Conservation (phyloP, 176 grass and related monocot genomes). For the Oryza longistaminata region DNA sequence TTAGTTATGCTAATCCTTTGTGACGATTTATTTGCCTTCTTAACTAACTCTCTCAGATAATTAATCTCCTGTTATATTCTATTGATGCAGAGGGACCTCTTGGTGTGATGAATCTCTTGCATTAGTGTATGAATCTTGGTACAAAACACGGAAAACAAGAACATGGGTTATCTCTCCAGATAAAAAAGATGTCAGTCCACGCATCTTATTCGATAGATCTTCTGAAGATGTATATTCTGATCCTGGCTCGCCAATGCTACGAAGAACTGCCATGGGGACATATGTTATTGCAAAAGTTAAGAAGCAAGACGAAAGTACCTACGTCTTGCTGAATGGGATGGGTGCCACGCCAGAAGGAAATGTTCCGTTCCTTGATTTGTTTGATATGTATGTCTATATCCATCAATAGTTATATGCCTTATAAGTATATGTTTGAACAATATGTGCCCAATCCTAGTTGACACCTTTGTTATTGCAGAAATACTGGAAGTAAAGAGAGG, state of each 20-base stretch:
- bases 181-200: slow-evolving; percentile 64
- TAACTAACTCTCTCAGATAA: slow-evolving; percentile 26
- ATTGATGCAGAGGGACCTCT: slow-evolving; percentile 68
- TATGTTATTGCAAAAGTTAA: slow-evolving; percentile 97
- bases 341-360: slow-evolving; percentile 98
- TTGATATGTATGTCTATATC: slow-evolving; percentile 80
- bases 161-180: slow-evolving; percentile 94
- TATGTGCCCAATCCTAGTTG: slow-evolving; percentile 14
- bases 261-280: slow-evolving; percentile 79
- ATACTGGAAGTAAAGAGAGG: slow-evolving; percentile 86
- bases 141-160: slow-evolving; percentile 96
- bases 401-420: slow-evolving; percentile 21
- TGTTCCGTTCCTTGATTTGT: slow-evolving; percentile 95
- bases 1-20: slow-evolving; percentile 3
- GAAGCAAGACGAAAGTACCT: slow-evolving; percentile 77
- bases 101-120: slow-evolving; percentile 98
- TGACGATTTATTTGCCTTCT: slow-evolving; percentile 2
- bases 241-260: slow-evolving; percentile 96
- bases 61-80: slow-evolving; percentile 38
- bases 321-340: slow-evolving; percentile 85
- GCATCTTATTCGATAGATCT: slow-evolving; percentile 90
- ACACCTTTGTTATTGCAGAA: slow-evolving; percentile 61
- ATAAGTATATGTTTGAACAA: slow-evolving; percentile 7
- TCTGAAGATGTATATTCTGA: slow-evolving; percentile 99
- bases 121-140: slow-evolving; percentile 98